Evolutionary conservation across 2,329 filamentous ascomycete genomes (phyloP).

Genomic region (Chrysosporium keratinophilum): DNA sequence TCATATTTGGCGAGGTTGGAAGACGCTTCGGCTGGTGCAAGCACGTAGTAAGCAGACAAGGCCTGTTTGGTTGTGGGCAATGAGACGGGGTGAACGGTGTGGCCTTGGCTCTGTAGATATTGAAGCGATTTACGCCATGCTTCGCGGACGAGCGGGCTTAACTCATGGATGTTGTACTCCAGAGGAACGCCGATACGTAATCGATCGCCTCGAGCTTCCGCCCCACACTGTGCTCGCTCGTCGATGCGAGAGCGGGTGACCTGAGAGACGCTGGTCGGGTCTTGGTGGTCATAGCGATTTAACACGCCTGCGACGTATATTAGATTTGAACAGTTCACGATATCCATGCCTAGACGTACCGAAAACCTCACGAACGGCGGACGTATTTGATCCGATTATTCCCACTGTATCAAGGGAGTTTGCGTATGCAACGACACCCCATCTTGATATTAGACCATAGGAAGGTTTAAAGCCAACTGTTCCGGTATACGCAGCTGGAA

Average conservation of each 20-base stretch:
- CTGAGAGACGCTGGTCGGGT: constrained; percentile 61
- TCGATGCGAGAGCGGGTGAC: constrained; percentile 44
- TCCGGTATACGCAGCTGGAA: constrained; percentile 80
- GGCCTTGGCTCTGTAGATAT: constrained; percentile 53
- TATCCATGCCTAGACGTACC: constrained; percentile 21
- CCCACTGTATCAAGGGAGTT: constrained; percentile 90
- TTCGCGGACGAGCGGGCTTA: constrained; percentile 56
- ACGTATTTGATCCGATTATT: constrained; percentile 51
- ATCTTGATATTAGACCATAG: constrained; percentile 76
- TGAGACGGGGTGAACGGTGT: constrained; percentile 62
- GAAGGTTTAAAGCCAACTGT: constrained; percentile 82
- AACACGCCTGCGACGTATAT: constrained; percentile 34
- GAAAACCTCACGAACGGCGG: constrained; percentile 45
- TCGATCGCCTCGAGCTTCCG: constrained; percentile 11
- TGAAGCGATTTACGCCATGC: constrained; percentile 58
- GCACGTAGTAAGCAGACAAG: constrained; percentile 85
- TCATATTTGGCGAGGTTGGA: constrained; percentile 97
- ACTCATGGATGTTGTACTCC: constrained; percentile 82
- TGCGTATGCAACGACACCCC: constrained; percentile 81
- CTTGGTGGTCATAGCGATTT: constrained; percentile 54
- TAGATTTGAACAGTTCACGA: constrained; percentile 1
- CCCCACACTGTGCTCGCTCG: constrained; percentile 19
- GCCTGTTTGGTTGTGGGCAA: constrained; percentile 76
- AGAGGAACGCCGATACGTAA: constrained; percentile 49
- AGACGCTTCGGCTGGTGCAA: constrained; percentile 87